phyloP scores from a whole-genome alignment of 2,329 filamentous ascomycete species.

The Ceratocystis ficicola region DNA sequence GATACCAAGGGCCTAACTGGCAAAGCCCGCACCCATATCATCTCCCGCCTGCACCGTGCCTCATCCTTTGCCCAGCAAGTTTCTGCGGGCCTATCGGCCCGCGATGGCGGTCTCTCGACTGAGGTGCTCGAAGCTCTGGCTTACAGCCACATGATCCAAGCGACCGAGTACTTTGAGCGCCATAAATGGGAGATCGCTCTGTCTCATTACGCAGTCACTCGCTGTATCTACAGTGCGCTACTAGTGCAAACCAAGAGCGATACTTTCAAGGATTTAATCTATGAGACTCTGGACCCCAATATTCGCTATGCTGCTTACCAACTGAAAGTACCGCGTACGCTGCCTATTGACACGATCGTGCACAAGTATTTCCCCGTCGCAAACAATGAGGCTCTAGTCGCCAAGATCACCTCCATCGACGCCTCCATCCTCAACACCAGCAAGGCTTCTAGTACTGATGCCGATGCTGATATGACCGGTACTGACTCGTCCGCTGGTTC shows the following conservation, averaged over 20 bases:
- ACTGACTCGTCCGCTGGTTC: conserved; percentile 35
- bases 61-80: conserved; percentile 56
- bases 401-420: conserved; percentile 59
- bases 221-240: conserved; percentile 72
- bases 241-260: conserved; percentile 53
- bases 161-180: conserved; percentile 74
- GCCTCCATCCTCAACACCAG: conserved; percentile 50
- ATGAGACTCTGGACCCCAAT: conserved; percentile 79
- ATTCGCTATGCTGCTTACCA: conserved; percentile 93
- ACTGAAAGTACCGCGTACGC: conserved; percentile 71
- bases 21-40: conserved; percentile 72
- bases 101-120: conserved; percentile 42
- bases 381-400: conserved; percentile 48
- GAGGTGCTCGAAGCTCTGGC: conserved; percentile 78
- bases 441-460: neutral
- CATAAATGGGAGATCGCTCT: conserved; percentile 73
- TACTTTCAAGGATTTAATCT: conserved; percentile 72
- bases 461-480: conserved; percentile 24
- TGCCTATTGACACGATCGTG: conserved; percentile 67
- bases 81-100: conserved; percentile 52
- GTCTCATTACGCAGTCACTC: conserved; percentile 59
- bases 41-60: conserved; percentile 76
- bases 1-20: conserved; percentile 70
- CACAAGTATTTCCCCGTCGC: conserved; percentile 59
- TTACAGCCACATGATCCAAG: conserved; percentile 65